A percentile compares a stretch with the other conserved stretches of the same genome.
Conservation (phyloP, 306 rosid genomes). For the Pyrus communis region DNA sequence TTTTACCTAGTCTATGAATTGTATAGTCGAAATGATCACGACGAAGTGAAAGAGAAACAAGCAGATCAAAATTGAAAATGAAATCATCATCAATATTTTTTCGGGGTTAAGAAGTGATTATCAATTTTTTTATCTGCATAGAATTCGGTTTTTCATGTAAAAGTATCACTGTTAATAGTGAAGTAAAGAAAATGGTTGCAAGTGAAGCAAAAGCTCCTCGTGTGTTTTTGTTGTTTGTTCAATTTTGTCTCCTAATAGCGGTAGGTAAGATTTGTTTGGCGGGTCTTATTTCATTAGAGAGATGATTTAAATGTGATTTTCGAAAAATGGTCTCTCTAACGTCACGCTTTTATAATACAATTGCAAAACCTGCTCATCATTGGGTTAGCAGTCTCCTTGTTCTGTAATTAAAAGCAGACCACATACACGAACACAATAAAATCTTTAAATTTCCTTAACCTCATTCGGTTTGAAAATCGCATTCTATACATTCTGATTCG, state of each 20-base stretch:
- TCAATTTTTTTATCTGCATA: background rate
- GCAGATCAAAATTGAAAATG: background rate
- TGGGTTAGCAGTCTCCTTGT: too few relatives aligned
- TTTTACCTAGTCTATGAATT: constrained; percentile 4
- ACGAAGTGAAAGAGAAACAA: constrained; percentile 2
- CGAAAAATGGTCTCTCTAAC: too few relatives aligned
- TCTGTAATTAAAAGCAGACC: too few relatives aligned
- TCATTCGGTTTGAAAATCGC: too few relatives aligned
- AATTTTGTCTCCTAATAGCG: background rate
- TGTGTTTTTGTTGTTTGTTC: background rate
- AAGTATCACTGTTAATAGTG: background rate
- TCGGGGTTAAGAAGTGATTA: background rate
- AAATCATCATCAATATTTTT: background rate
- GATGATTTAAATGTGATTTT: too few relatives aligned
- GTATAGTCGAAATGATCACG: constrained; percentile 22
- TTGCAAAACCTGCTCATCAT: too few relatives aligned
- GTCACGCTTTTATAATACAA: too few relatives aligned
- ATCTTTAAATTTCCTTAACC: too few relatives aligned
- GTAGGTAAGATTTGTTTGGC: too few relatives aligned
- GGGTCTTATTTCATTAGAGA: too few relatives aligned
- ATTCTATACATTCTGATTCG: too few relatives aligned
- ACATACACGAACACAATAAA: too few relatives aligned
- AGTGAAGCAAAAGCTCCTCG: background rate
- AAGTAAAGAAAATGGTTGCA: background rate
- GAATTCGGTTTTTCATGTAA: background rate